Conservation (phyloP, 352 stramenopile species). For the Plasmopara viticola region DNA sequence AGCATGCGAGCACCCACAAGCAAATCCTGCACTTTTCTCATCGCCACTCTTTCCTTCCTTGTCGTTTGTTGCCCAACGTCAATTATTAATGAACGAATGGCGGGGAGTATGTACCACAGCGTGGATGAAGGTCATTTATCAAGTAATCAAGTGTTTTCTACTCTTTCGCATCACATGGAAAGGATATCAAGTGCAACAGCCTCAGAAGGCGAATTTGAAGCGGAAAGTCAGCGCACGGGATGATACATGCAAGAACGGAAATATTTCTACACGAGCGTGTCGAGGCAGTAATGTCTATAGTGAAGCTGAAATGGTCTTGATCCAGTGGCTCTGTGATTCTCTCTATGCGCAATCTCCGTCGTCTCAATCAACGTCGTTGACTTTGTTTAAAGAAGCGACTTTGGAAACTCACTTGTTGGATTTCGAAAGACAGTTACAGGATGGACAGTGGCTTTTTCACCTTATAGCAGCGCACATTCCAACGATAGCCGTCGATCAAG, state of each 20-base stretch:
- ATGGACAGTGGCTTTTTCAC: constrained; percentile 80
- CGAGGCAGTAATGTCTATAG: constrained; percentile 89
- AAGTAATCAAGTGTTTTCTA: constrained; percentile 91
- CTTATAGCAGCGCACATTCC: constrained; percentile 85
- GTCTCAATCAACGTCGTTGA: constrained; percentile 1
- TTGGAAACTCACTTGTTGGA: constrained; percentile 44
- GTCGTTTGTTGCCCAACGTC: constrained; percentile 47
- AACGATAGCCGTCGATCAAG: constrained; percentile 53
- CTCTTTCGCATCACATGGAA: constrained; percentile 87
- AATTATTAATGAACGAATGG: constrained; percentile 58
- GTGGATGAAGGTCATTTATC: constrained; percentile 87
- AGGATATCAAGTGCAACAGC: constrained; percentile 40
- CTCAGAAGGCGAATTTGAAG: constrained; percentile 4
- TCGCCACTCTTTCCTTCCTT: constrained; percentile 29
- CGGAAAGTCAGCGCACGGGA: constrained; percentile 8
- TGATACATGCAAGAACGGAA: constrained; percentile 17
- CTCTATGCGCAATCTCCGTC: constrained; percentile 21
- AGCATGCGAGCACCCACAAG: constrained; percentile 60
- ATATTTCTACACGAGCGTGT: constrained; percentile 20
- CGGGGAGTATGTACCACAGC: constrained; percentile 33
- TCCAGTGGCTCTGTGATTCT: constrained; percentile 88
- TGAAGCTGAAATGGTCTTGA: constrained; percentile 84
- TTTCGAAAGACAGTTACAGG: constrained; percentile 49
- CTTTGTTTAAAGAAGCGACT: constrained; percentile 1
- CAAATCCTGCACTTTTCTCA: constrained; percentile 41